These are phyloP conservation scores for Meyerozyma sp. DNA, from an alignment of 1,139 yeast genomes.

Conservation along the genomic window DNA sequence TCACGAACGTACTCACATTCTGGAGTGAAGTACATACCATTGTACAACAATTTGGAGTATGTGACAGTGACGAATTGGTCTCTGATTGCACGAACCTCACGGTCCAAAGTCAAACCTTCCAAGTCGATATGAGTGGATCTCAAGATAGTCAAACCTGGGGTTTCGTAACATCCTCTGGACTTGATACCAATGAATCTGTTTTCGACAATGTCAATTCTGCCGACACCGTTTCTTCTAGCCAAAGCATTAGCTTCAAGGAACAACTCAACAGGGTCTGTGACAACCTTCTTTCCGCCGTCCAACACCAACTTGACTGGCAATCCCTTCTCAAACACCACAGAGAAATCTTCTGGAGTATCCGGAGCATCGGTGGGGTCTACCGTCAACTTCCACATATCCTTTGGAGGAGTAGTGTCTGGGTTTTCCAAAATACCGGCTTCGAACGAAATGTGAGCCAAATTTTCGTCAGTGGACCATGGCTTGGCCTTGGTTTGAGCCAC, in stretches of 20 bases:
- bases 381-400: slow-evolving; percentile 99
- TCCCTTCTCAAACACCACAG: slow-evolving; percentile 81
- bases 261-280: slow-evolving; percentile 85
- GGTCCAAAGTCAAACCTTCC: slow-evolving; percentile 94
- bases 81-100: slow-evolving; percentile 96
- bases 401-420: slow-evolving; percentile 98
- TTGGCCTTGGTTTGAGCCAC: slow-evolving; percentile 96
- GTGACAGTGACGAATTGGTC: slow-evolving; percentile 93
- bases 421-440: slow-evolving; percentile 99
- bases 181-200: slow-evolving; percentile 98
- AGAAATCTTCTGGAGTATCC: slow-evolving; percentile 81
- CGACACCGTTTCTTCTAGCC: slow-evolving; percentile 99
- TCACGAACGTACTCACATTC: slow-evolving; percentile 95
- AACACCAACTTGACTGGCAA: slow-evolving; percentile 76
- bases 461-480: slow-evolving; percentile 99
- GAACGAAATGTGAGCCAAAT: slow-evolving; percentile 96
- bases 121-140: slow-evolving; percentile 92
- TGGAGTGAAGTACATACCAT: slow-evolving; percentile 97
- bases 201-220: slow-evolving; percentile 98
- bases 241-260: slow-evolving; percentile 89
- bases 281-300: slow-evolving; percentile 51
- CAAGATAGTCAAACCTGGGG: slow-evolving; percentile 94
- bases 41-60: slow-evolving; percentile 86
- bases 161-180: slow-evolving; percentile 99
- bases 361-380: slow-evolving; percentile 97